Evolutionary conservation across 2,329 filamentous ascomycete genomes (phyloP).

Genomic region (Fonsecaea pedrosoi): DNA sequence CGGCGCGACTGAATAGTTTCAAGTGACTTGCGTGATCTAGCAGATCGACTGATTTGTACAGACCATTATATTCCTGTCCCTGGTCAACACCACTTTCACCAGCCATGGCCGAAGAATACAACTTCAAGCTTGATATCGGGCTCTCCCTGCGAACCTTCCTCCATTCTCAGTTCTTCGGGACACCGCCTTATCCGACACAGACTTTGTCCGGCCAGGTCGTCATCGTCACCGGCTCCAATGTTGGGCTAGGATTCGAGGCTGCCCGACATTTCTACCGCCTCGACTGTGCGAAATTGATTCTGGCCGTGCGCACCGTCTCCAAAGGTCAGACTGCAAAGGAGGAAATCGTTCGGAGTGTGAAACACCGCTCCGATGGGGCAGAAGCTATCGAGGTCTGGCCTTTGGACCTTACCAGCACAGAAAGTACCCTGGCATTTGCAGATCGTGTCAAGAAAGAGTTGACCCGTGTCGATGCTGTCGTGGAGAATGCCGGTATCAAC

Average conservation of each 20-base stretch:
- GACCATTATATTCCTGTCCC: neutral
- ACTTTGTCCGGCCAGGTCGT: constrained; percentile 44
- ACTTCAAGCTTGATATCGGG: constrained; percentile 24
- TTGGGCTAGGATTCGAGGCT: constrained; percentile 56
- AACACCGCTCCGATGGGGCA: constrained; percentile 33
- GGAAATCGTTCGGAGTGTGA: constrained; percentile 48
- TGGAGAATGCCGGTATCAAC: constrained; percentile 51
- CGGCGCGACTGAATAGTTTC: neutral
- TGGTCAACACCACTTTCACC: neutral
- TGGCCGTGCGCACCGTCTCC: constrained; percentile 51
- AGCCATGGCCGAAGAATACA: constrained; percentile 29
- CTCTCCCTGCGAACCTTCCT: constrained; percentile 23
- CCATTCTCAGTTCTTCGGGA: constrained; percentile 37
- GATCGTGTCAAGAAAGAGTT: constrained; percentile 42
- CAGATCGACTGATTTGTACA: neutral
- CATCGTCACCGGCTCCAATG: constrained; percentile 59
- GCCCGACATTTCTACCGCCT: constrained; percentile 52
- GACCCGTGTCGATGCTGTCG: constrained; percentile 45
- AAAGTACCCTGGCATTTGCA: constrained; percentile 44
- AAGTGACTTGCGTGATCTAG: neutral
- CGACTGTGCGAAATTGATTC: constrained; percentile 52
- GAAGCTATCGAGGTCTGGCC: constrained; percentile 53
- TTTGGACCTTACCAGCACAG: constrained; percentile 52
- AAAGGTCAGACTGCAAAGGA: constrained; percentile 55
- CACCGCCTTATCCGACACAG: constrained; percentile 29